These are phyloP conservation scores for Didymosphaeria variabile DNA, from an alignment of 2,329 filamentous ascomycete genomes.

Conservation along the genomic window DNA sequence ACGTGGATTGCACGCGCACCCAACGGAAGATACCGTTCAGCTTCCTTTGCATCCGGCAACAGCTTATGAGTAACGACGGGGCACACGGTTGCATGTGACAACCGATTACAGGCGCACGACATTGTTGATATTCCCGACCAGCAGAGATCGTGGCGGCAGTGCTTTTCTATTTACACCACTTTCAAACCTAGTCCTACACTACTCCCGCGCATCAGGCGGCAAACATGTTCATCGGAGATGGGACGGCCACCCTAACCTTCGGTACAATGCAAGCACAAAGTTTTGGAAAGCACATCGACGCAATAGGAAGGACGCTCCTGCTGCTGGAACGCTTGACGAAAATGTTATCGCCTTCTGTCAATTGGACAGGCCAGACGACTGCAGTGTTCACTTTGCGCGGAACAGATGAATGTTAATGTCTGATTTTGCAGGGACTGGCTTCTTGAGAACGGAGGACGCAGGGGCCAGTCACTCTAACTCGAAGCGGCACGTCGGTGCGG, in stretches of 20 bases:
- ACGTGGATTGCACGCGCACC: constrained; percentile 3
- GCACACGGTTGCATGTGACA: constrained; percentile 19
- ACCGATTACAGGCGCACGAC: constrained; percentile 15
- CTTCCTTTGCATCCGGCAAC: background rate
- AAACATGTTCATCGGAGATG: constrained; percentile 3
- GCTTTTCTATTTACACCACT: background rate
- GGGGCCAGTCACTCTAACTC: constrained; percentile 21
- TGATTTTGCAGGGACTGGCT: constrained; percentile 17
- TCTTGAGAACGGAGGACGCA: constrained; percentile 14
- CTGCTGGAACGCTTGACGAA: constrained; percentile 10
- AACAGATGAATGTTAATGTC: constrained; percentile 14
- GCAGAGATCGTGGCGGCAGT: background rate
- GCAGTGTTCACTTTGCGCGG: constrained; percentile 19
- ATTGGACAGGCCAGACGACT: constrained; percentile 22
- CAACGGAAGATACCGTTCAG: constrained; percentile 10
- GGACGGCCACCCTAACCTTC: constrained; percentile 4
- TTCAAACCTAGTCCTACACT: background rate
- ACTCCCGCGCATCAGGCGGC: constrained; percentile 20
- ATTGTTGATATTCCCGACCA: constrained; percentile 24
- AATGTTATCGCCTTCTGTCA: constrained; percentile 24
- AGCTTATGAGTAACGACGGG: constrained; percentile 6
- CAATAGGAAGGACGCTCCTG: constrained; percentile 14
- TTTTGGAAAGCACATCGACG: constrained; percentile 3
- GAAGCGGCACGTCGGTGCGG: constrained; percentile 22
- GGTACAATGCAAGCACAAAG: constrained; percentile 10